Evolutionary conservation across 1,284 basidiomycete species (phyloP).

Genomic region (Moesziomyces sp.): DNA sequence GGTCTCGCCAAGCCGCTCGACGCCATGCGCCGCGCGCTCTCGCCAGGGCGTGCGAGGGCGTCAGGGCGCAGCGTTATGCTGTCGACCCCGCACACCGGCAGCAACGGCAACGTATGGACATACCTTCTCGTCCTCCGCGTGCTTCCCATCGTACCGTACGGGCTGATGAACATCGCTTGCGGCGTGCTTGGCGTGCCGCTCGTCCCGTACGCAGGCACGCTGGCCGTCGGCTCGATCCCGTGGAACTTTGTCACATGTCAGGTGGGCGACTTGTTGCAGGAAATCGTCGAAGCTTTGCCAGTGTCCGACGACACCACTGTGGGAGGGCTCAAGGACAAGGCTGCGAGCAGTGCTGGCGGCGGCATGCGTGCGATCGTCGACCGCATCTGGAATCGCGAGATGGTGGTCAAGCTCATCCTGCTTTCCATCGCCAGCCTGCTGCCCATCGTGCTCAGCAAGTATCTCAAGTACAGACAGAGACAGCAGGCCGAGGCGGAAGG

Average conservation of each 20-base stretch:
- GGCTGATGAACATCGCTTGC: slow-evolving; percentile 67
- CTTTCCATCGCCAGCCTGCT: slow-evolving; percentile 55
- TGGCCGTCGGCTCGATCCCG: slow-evolving; percentile 61
- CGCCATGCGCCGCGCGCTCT: slow-evolving; percentile 59
- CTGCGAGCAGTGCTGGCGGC: slow-evolving; percentile 41
- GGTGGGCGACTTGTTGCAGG: slow-evolving; percentile 63
- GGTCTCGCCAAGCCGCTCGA: slow-evolving; percentile 59
- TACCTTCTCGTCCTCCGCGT: slow-evolving; percentile 64
- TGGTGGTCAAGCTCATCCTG: slow-evolving; percentile 56
- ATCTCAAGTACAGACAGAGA: slow-evolving; percentile 29
- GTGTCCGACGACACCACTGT: slow-evolving; percentile 27
- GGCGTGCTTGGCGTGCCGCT: slow-evolving; percentile 63
- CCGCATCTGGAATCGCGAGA: slow-evolving; percentile 59
- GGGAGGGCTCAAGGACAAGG: slow-evolving; percentile 23
- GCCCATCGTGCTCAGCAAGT: slow-evolving; percentile 54
- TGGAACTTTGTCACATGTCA: slow-evolving; percentile 67
- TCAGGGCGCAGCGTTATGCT: slow-evolving; percentile 47
- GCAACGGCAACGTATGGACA: slow-evolving; percentile 54
- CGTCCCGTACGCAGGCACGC: slow-evolving; percentile 59
- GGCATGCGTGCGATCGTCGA: slow-evolving; percentile 53
- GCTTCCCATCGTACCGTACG: slow-evolving; percentile 66
- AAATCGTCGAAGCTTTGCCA: slow-evolving; percentile 58
- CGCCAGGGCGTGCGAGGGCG: slow-evolving; percentile 33
- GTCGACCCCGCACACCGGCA: slow-evolving; percentile 21
- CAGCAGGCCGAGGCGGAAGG: slow-evolving; percentile 24